Evolutionary conservation across 148 eudicot genomes (phyloP), one percentile per base, ranked within the genome.

Genomic region (Rhododendron griersonianum): DNA sequence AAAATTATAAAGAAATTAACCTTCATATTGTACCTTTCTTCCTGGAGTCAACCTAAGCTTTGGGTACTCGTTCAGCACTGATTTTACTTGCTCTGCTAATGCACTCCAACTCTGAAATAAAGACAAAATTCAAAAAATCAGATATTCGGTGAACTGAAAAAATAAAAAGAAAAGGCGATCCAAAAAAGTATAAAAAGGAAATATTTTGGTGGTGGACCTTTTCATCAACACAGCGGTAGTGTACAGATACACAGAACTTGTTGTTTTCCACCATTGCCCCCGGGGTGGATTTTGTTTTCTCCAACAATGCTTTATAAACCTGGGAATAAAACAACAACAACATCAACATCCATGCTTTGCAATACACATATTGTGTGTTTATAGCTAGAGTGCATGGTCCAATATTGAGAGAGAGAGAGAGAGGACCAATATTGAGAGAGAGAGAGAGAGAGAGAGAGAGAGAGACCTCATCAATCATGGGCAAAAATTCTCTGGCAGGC

Each of bases 181-280:
- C 4, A 77, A 14, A 59, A 78, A 47, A 35, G 2, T 11, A 33
- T 11, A 33, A 1, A 30, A 41, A 13, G 8, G 63, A 0, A 21
- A n/a, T 16, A 19, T 2, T 16, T 61, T 44, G 30, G 1, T 19
- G 57, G 57, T 23, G 23, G 89, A 96, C 98, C 93, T 95, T 90
- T 85, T 96, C 99, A 16, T 95, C 96, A n/a, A 96, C 99, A 23
- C 98, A 88, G 11, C 99, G 99, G 81, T 89, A 96, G 83, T 96
- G 99, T 7, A 96, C 99, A 1, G 99, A 96, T 21, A 91, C 76
- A 67, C 99, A 96, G 35, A 94, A 96, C 81, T 95, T 94, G 94
- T 96, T 96, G 87, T 95, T 92, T 86, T 96, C 99, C 87, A 96
- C 95, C 45, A 74, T 87, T 51, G 98, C 96, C 30, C 99, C 99